phyloP scores from a whole-genome alignment of 306 rosid species.

The Boehmeria nivea region DNA sequence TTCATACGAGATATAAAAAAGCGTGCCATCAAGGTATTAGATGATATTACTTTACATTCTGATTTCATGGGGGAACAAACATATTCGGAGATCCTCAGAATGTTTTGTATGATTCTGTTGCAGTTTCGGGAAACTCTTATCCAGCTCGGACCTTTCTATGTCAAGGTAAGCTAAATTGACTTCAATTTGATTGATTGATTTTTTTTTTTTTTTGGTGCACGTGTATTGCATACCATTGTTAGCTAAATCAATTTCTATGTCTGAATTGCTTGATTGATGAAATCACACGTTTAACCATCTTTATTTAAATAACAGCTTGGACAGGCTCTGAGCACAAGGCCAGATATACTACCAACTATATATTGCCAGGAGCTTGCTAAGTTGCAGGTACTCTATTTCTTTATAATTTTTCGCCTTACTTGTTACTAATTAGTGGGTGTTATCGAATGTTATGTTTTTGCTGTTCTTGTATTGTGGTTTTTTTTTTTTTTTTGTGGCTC shows the following conservation, averaged over 20 bases:
- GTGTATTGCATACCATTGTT: neutral
- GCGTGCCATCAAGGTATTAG: slow-evolving; percentile 72
- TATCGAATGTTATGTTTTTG: neutral
- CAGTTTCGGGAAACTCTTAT: slow-evolving; percentile 98
- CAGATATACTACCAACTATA: slow-evolving; percentile 70
- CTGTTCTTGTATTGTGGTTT: neutral
- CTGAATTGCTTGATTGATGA: neutral
- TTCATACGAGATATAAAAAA: slow-evolving; percentile 57
- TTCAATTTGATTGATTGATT: too few species aligned
- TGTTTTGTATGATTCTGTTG: slow-evolving; percentile 37
- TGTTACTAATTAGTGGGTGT: slow-evolving; percentile 10
- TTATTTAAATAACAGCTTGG: slow-evolving; percentile 72
- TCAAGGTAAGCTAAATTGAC: slow-evolving; percentile 72
- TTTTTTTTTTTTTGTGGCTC: neutral
- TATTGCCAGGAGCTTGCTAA: slow-evolving; percentile 88
- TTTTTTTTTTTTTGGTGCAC: neutral
- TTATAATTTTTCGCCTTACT: slow-evolving; percentile 21
- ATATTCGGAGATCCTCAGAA: slow-evolving; percentile 29
- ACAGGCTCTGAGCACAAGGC: slow-evolving; percentile 96
- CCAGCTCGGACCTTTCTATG: slow-evolving; percentile 88
- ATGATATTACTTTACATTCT: neutral
- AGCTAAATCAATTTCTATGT: neutral
- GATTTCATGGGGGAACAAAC: neutral
- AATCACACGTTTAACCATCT: slow-evolving; percentile 12
- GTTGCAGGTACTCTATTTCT: slow-evolving; percentile 55